phyloP scores from a whole-genome alignment of 2,329 filamentous ascomycete genomes.

The Fragosphaeria purpurea region DNA sequence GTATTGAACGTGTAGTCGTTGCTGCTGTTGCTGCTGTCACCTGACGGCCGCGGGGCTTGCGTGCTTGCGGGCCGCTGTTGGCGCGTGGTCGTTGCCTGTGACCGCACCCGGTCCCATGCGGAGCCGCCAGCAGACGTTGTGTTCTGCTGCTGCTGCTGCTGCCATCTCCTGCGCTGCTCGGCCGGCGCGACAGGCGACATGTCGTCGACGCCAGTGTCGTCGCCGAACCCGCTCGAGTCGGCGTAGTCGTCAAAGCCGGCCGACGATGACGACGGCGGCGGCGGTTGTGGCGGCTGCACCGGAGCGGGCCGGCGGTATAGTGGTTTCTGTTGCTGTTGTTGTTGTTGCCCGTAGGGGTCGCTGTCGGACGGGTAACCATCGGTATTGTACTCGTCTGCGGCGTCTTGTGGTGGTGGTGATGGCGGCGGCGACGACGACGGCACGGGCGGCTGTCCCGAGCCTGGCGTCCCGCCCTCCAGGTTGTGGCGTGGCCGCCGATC shows the following conservation, averaged over 20 bases:
- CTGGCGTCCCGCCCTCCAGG: neutral
- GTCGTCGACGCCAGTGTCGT: conserved; percentile 9
- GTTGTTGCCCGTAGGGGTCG: neutral
- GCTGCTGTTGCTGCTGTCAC: neutral
- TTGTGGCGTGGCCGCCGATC: neutral
- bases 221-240: neutral
- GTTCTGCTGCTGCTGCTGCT: neutral
- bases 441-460: no score
- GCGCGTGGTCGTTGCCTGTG: neutral
- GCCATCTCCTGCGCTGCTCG: conserved; percentile 4
- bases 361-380: neutral
- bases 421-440: neutral
- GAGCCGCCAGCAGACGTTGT: conserved; percentile 1
- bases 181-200: conserved; percentile 12
- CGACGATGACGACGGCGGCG: no score
- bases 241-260: neutral
- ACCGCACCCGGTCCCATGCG: conserved; percentile 15
- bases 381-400: neutral
- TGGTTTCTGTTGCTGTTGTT: neutral
- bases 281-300: neutral
- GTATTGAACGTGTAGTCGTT: conserved; percentile 8
- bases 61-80: neutral
- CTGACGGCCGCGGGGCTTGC: neutral
- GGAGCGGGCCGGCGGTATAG: no score
- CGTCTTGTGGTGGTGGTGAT: neutral